phyloP scores from a whole-genome alignment of 2,329 filamentous ascomycete species.

The Emergomyces pasteurianus region DNA sequence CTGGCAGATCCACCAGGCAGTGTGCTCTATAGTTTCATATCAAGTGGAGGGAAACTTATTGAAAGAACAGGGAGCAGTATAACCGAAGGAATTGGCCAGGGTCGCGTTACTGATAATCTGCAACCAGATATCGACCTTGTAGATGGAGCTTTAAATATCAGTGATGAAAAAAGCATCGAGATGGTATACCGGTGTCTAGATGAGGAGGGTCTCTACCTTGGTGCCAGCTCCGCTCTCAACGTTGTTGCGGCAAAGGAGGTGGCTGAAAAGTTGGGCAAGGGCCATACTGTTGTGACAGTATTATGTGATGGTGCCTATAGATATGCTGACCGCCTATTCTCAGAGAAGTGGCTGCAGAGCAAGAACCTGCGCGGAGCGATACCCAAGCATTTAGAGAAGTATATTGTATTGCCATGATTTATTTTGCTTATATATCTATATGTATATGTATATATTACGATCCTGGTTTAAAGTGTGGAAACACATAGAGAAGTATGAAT shows the following conservation, averaged over 20 bases:
- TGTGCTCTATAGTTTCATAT: slow-evolving; percentile 85
- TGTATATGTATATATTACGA: neutral
- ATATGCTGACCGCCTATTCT: slow-evolving; percentile 90
- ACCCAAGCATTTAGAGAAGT: slow-evolving; percentile 76
- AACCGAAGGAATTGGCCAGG: slow-evolving; percentile 96
- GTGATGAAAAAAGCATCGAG: slow-evolving; percentile 87
- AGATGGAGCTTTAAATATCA: slow-evolving; percentile 73
- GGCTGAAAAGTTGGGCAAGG: slow-evolving; percentile 76
- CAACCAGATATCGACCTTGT: slow-evolving; percentile 70
- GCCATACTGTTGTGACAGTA: slow-evolving; percentile 84
- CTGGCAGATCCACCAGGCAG: slow-evolving; percentile 89
- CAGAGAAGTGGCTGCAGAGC: slow-evolving; percentile 72
- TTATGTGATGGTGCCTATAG: slow-evolving; percentile 95
- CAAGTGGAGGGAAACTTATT: slow-evolving; percentile 67
- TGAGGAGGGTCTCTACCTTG: slow-evolving; percentile 89
- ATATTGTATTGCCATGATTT: slow-evolving; percentile 71
- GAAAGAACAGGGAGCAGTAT: slow-evolving; percentile 79
- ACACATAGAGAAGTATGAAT: neutral
- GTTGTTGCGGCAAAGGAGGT: slow-evolving; percentile 92
- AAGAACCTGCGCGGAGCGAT: slow-evolving; percentile 76
- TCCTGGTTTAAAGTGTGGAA: neutral
- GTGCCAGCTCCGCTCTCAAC: slow-evolving; percentile 86
- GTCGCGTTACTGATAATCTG: slow-evolving; percentile 90
- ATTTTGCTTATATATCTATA: neutral
- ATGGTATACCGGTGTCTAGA: slow-evolving; percentile 97